A percentile compares a stretch with the other conserved stretches of the same genome.
phyloP scores from a whole-genome alignment of 306 rosid species.

The Spatholobus suberectus region DNA sequence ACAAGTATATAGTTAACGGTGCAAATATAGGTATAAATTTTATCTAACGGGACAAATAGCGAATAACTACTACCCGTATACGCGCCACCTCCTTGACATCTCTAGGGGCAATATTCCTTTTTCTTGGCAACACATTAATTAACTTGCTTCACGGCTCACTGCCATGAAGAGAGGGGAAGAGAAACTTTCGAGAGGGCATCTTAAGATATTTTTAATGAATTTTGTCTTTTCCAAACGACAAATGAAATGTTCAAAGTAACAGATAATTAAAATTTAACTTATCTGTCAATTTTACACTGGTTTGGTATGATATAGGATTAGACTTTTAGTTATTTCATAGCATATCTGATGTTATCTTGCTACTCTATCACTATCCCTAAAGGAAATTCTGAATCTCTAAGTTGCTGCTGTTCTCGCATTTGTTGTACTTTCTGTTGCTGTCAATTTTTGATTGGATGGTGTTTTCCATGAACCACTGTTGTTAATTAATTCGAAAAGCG shows the following conservation, averaged over 20 bases:
- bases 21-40: no score
- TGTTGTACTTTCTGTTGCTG: constrained; percentile 33
- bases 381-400: background rate
- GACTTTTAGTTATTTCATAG: background rate
- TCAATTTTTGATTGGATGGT: constrained; percentile 45
- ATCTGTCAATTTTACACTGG: background rate
- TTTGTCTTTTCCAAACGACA: constrained; percentile 35
- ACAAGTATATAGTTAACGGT: no score
- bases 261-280: background rate
- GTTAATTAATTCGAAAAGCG: constrained; percentile 27
- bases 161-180: constrained; percentile 21
- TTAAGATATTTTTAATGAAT: constrained; percentile 27
- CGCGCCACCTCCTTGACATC: no score
- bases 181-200: constrained; percentile 34
- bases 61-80: no score
- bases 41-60: no score
- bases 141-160: background rate
- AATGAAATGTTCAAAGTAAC: background rate
- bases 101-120: background rate
- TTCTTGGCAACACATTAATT: background rate
- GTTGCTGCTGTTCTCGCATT: constrained; percentile 37
- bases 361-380: background rate
- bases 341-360: constrained; percentile 4
- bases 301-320: background rate
- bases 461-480: constrained; percentile 30